phyloP scores from a whole-genome alignment of 306 rosid genomes.

The Malus domestica region DNA sequence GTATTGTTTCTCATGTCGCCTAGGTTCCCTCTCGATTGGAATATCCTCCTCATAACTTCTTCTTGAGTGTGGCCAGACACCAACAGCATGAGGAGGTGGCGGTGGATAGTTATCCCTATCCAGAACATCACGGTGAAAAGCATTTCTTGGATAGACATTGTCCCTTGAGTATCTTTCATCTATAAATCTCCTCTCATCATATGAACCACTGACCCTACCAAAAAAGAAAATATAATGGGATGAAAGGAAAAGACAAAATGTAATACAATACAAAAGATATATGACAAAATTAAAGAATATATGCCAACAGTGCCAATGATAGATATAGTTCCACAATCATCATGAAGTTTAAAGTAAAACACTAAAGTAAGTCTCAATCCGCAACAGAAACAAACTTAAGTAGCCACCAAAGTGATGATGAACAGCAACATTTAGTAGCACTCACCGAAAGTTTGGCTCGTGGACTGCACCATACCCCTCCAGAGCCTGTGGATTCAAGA shows the following conservation, averaged over 20 bases:
- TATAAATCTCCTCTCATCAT: slow-evolving; percentile 70
- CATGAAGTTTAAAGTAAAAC: neutral
- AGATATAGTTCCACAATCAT: neutral
- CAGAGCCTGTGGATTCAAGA: slow-evolving; percentile 99
- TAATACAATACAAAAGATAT: slow-evolving; percentile 5
- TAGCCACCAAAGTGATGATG: slow-evolving; percentile 19
- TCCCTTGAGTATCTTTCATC: slow-evolving; percentile 86
- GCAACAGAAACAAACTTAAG: neutral
- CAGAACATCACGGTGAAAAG: slow-evolving; percentile 56
- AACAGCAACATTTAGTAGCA: slow-evolving; percentile 33
- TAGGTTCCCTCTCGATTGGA: slow-evolving; percentile 67
- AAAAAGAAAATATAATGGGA: slow-evolving; percentile 38
- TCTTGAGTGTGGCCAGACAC: slow-evolving; percentile 75
- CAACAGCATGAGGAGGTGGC: slow-evolving; percentile 53
- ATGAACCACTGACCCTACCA: slow-evolving; percentile 78
- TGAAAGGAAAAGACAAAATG: slow-evolving; percentile 32
- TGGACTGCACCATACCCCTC: slow-evolving; percentile 87
- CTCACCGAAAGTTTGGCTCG: slow-evolving; percentile 96
- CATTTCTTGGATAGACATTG: slow-evolving; percentile 57
- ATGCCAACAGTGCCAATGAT: neutral
- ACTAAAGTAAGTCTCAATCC: neutral
- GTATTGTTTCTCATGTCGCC: slow-evolving; percentile 66
- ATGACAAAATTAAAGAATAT: slow-evolving; percentile 11
- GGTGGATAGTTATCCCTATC: slow-evolving; percentile 77
- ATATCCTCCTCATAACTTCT: slow-evolving; percentile 75